Percentiles rank a stretch among this genome's conserved stretches.
These are phyloP conservation scores for Exophiala bonariae DNA, from an alignment of 2,329 filamentous ascomycete genomes.

Conservation along the genomic window DNA sequence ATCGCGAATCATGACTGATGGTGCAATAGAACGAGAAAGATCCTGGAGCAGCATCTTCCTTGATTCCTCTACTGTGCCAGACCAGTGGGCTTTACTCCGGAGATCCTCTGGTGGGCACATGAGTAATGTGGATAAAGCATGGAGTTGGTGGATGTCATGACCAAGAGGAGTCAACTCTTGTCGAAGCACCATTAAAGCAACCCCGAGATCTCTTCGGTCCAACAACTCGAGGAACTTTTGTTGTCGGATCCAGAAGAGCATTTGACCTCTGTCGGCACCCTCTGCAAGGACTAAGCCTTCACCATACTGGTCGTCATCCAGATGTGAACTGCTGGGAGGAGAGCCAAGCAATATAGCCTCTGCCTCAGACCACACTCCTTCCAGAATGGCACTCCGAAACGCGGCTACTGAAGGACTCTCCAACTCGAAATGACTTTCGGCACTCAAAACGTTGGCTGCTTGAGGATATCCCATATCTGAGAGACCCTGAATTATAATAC, in stretches of 20 bases:
- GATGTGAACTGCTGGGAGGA: constrained; percentile 42
- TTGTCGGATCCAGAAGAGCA: constrained; percentile 85
- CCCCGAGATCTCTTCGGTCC: constrained; percentile 70
- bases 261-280: constrained; percentile 71
- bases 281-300: constrained; percentile 70
- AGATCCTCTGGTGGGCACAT: constrained; percentile 86
- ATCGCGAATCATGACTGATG: constrained; percentile 94
- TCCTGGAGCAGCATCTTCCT: constrained; percentile 74
- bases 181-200: constrained; percentile 79
- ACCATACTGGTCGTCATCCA: constrained; percentile 27
- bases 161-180: constrained; percentile 84
- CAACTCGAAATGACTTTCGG: constrained; percentile 82
- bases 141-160: constrained; percentile 73
- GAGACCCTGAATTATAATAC: constrained; percentile 87
- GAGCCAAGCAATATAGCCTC: constrained; percentile 71
- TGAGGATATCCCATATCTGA: constrained; percentile 81
- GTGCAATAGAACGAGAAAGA: constrained; percentile 86
- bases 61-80: constrained; percentile 74
- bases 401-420: constrained; percentile 84
- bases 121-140: constrained; percentile 80
- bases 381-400: constrained; percentile 77
- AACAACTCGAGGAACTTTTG: constrained; percentile 94
- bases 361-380: constrained; percentile 81
- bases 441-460: constrained; percentile 72
- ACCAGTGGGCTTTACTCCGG: constrained; percentile 76